These are phyloP conservation scores for Aurinia saxatilis DNA, from an alignment of 345 rosid genomes.

Conservation along the genomic window DNA sequence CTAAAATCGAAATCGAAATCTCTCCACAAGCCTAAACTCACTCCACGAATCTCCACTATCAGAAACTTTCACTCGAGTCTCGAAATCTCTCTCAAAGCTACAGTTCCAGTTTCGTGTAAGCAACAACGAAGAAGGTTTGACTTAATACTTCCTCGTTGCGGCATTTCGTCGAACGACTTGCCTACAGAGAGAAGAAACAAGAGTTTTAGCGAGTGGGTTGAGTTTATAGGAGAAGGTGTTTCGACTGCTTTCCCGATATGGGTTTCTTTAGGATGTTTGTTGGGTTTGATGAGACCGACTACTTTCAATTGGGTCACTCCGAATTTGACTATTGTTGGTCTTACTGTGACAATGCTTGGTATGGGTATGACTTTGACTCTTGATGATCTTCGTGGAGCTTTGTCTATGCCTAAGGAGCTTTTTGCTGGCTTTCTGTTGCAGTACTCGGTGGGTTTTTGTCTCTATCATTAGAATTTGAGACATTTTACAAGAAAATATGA, in stretches of 20 bases:
- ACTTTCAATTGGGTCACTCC: constrained; percentile 78
- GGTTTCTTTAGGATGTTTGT: constrained; percentile 74
- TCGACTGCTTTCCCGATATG: constrained; percentile 83
- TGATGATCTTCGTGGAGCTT: constrained; percentile 72
- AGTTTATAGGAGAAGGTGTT: constrained; percentile 49
- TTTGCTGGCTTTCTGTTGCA: constrained; percentile 68
- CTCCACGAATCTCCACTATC: neutral
- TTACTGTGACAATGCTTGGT: constrained; percentile 87
- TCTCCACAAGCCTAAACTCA: neutral
- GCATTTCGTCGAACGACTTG: constrained; percentile 47
- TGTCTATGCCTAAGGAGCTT: constrained; percentile 82
- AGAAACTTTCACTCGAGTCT: neutral
- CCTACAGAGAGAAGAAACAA: constrained; percentile 12
- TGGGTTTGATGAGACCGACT: constrained; percentile 61
- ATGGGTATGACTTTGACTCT: constrained; percentile 94
- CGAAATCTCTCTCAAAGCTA: constrained; percentile 1
- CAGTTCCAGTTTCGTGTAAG: neutral
- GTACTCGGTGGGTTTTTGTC: constrained; percentile 56
- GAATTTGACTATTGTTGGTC: constrained; percentile 47
- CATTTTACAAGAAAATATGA: no score
- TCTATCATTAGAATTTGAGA: neutral
- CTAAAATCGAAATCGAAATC: constrained; percentile 1
- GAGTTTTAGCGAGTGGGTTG: constrained; percentile 58
- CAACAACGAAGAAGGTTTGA: constrained; percentile 5
- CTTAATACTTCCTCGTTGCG: constrained; percentile 31